Evolutionary conservation across 805 yeast genomes (phyloP).

Genomic region (Scheffersomyces ergatensis): DNA sequence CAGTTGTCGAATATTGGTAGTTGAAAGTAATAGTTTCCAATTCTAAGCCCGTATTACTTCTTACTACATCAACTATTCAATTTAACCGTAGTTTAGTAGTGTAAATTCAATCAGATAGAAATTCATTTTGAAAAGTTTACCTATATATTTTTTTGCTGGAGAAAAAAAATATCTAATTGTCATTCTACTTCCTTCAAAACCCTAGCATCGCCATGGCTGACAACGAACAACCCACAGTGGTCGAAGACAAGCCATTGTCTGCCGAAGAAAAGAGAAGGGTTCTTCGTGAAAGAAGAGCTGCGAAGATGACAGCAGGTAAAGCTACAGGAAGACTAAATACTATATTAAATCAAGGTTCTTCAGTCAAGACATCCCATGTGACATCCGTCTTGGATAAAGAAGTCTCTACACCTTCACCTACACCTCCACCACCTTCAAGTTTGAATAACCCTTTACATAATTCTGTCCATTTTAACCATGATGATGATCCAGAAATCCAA

Average conservation of each 20-base stretch:
- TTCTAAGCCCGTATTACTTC: too few relatives aligned
- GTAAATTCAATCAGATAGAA: too few relatives aligned
- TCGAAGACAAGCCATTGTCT: conserved; percentile 16
- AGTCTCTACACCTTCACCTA: conserved; percentile 3
- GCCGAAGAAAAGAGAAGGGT: conserved; percentile 59
- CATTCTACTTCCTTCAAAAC: too few relatives aligned
- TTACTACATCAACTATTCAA: too few relatives aligned
- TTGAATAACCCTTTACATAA: conserved; percentile 1
- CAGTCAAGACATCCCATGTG: conserved; percentile 29
- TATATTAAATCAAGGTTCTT: conserved; percentile 37
- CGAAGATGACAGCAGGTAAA: conserved; percentile 56
- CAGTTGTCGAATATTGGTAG: too few relatives aligned
- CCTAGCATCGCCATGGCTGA: too few relatives aligned
- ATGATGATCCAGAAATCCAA: conserved; percentile 40
- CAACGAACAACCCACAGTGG: too few relatives aligned
- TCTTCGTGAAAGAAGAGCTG: conserved; percentile 63
- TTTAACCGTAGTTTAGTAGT: too few relatives aligned
- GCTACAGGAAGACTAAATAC: conserved; percentile 52
- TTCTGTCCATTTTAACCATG: conserved; percentile 13
- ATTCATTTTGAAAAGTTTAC: too few relatives aligned
- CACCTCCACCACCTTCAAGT: conserved; percentile 1
- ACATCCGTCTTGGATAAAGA: conserved; percentile 33
- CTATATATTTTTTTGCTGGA: too few relatives aligned
- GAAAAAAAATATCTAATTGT: too few relatives aligned
- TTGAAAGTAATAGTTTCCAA: too few relatives aligned